Evolutionary conservation across 1,284 basidiomycete species (phyloP), one percentile per base, ranked within the genome.

Genomic region (Tranzscheliella williamsii): DNA sequence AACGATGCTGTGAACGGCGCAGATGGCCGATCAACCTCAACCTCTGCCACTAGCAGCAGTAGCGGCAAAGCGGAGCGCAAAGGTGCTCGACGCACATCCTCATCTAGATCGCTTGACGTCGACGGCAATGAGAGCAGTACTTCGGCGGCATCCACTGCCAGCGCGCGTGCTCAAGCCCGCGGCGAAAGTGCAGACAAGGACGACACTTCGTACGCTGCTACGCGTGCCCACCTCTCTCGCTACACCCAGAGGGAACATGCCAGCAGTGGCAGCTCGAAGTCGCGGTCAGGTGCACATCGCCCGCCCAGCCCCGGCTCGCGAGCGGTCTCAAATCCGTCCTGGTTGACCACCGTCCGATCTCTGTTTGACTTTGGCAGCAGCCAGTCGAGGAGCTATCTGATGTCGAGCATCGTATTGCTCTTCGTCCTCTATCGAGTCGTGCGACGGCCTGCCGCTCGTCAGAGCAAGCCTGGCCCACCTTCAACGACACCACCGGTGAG

Each of bases 371-470:
- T 52, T 1, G 44, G 60, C 40, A 56, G 45, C 18, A 49, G 32
- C 21, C 49, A 42, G 49, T 42, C 60, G 1, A 27, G 60, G n/a
- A 56, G 30, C n/a, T 41, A 36, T 29, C 45, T 63, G 26, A 49
- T 56, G 53, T 45, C 49, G 35, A 49, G 49, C n/a, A 56, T 63
- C n/a, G 60, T 56, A 6, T 46, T 56, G 53, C 36, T 63, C 42
- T 18, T 63, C 5, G 40, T 56, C 24, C 56, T 56, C 23, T 53
- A 53, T 17, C 48, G 60, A 7, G 44, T 56, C 3, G 53, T 43
- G 11, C 42, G 49, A 18, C 9, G 60, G 11, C 37, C 48, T 2
- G 29, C 49, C 22, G 34, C 52, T 2, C 12, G 18, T 11, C 35
- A 37, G 35, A 8, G 9, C 9, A n/a, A 9, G n/a, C 21, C 9